A percentile compares a stretch with the other conserved stretches of the same genome.
Evolutionary conservation across 495 filamentous ascomycete species (phyloP).

Genomic region (Aspergillus asperescens): DNA sequence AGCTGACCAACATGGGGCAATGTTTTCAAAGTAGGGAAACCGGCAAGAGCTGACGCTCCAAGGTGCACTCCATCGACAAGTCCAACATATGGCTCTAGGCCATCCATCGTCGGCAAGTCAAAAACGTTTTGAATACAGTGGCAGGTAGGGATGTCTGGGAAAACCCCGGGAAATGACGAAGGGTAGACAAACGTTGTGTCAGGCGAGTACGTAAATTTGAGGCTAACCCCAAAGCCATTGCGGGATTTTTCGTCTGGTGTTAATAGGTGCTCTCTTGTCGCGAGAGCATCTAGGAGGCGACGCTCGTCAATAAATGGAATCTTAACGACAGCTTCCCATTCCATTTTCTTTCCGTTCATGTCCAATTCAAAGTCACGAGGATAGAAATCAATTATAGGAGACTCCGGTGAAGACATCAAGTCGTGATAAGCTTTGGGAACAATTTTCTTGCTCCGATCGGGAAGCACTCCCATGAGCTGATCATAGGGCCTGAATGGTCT

Average conservation of each 20-base stretch:
- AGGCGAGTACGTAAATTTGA: constrained; percentile 86
- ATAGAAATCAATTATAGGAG: constrained; percentile 98
- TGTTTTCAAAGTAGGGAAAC: constrained; percentile 84
- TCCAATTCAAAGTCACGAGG: constrained; percentile 96
- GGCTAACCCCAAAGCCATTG: constrained; percentile 84
- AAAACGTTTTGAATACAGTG: constrained; percentile 93
- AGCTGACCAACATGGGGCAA: constrained; percentile 73
- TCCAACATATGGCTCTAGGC: constrained; percentile 77
- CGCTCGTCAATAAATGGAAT: constrained; percentile 97
- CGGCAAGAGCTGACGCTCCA: constrained; percentile 74
- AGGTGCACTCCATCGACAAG: constrained; percentile 83
- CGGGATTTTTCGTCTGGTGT: constrained; percentile 68
- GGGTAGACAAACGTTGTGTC: constrained; percentile 74
- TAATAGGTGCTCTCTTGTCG: constrained; percentile 70
- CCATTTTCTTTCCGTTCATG: constrained; percentile 99
- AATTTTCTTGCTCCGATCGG: constrained; percentile 93
- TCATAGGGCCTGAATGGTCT: constrained; percentile 93
- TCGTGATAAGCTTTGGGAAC: constrained; percentile 83
- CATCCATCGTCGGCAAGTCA: constrained; percentile 88
- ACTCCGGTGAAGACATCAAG: constrained; percentile 83
- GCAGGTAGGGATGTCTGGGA: constrained; percentile 82
- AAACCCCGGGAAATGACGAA: constrained; percentile 81
- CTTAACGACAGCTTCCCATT: constrained; percentile 98
- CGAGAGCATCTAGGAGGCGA: constrained; percentile 78
- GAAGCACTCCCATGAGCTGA: constrained; percentile 97